phyloP scores from a whole-genome alignment of 345 rosid genomes.

The Boechera retrofracta region DNA sequence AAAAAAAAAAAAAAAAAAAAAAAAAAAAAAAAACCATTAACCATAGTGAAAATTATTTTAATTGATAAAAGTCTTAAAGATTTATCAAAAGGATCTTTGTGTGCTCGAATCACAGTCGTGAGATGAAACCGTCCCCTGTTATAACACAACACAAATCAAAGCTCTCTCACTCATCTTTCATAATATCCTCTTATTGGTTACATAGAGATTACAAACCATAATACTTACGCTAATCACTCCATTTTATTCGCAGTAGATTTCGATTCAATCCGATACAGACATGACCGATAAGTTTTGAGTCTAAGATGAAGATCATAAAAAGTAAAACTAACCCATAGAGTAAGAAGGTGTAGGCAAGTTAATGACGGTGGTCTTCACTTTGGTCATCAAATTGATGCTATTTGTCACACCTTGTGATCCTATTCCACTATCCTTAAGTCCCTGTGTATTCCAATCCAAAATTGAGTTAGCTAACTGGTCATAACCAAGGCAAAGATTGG shows the following conservation, averaged over 20 bases:
- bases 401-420: constrained; percentile 98
- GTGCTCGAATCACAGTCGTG: constrained; percentile 39
- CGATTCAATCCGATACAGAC: constrained; percentile 24
- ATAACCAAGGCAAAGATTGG: not conserved
- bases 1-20: too few species aligned
- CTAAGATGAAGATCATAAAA: constrained; percentile 15
- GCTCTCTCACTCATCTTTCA: constrained; percentile 28
- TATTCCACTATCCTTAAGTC: constrained; percentile 96
- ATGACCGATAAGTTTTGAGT: constrained; percentile 19
- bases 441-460: constrained; percentile 51
- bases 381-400: constrained; percentile 95
- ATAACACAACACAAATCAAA: constrained; percentile 35
- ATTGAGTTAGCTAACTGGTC: constrained; percentile 16
- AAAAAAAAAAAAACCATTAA: too few species aligned
- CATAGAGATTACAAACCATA: constrained; percentile 44
- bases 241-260: constrained; percentile 37
- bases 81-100: constrained; percentile 20
- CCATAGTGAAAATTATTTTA: not conserved
- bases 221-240: constrained; percentile 36
- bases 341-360: constrained; percentile 90
- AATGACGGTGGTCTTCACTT: constrained; percentile 91
- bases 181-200: constrained; percentile 28
- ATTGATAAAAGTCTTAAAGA: constrained; percentile 18
- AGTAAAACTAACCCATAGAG: constrained; percentile 76
- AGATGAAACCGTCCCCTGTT: constrained; percentile 39